Conservation (phyloP, 345 rosid genomes). For the Schrenkiella parvula region DNA sequence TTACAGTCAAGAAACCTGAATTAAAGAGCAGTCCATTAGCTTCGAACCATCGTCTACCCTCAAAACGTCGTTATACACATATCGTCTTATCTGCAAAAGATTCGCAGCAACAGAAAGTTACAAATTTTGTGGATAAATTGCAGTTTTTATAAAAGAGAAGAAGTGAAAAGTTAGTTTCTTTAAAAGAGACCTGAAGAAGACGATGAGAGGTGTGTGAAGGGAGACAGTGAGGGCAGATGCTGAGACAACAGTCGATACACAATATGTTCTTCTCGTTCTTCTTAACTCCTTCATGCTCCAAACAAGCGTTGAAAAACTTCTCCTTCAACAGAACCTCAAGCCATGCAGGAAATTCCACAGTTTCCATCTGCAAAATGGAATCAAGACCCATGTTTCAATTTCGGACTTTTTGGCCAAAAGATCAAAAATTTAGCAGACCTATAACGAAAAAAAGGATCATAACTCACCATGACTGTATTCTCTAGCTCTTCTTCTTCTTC, state of each 20-base stretch:
- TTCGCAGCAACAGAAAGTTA: neutral
- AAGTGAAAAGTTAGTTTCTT: neutral
- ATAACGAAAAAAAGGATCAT: neutral
- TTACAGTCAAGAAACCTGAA: slow-evolving; percentile 44
- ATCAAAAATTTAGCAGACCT: neutral
- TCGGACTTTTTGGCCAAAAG: neutral
- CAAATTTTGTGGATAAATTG: neutral
- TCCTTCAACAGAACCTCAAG: slow-evolving; percentile 58
- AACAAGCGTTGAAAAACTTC: slow-evolving; percentile 81
- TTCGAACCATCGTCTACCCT: slow-evolving; percentile 65
- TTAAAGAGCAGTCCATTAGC: slow-evolving; percentile 66
- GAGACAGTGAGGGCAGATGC: slow-evolving; percentile 82
- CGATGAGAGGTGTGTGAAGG: slow-evolving; percentile 63
- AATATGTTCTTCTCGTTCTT: slow-evolving; percentile 81
- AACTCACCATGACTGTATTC: slow-evolving; percentile 37
- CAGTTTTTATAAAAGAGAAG: neutral
- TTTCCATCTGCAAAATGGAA: slow-evolving; percentile 10
- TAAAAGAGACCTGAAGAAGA: slow-evolving; percentile 57
- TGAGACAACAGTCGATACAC: slow-evolving; percentile 77
- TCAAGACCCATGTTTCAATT: slow-evolving; percentile 16
- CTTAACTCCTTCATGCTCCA: slow-evolving; percentile 53
- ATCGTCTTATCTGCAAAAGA: slow-evolving; percentile 68
- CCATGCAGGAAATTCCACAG: slow-evolving; percentile 32
- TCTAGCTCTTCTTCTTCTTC: no score
- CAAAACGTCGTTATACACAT: slow-evolving; percentile 78